Percentiles rank a stretch among this genome's conserved stretches.
phyloP scores from a whole-genome alignment of 768 basidiomycete species.

The Kwoniella bestiolae region DNA sequence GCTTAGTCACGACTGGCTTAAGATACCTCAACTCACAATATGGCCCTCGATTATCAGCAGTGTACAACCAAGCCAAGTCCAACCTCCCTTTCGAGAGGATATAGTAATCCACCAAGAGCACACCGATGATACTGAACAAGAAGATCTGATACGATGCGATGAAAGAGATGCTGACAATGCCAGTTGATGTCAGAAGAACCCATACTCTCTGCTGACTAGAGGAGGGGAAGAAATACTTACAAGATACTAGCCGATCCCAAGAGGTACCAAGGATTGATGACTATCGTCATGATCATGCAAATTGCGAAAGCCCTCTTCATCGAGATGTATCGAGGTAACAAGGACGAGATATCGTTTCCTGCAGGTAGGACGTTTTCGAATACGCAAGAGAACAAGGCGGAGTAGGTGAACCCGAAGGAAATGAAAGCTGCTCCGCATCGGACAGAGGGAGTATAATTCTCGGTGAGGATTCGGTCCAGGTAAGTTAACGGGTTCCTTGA shows the following conservation, averaged over 20 bases:
- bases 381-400: slow-evolving; percentile 39
- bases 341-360: slow-evolving; percentile 46
- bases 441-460: slow-evolving; percentile 42
- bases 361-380: slow-evolving; percentile 43
- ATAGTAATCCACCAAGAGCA: slow-evolving; percentile 47
- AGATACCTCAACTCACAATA: slow-evolving; percentile 24
- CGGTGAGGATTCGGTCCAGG: slow-evolving; percentile 42
- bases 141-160: slow-evolving; percentile 33
- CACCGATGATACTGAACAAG: slow-evolving; percentile 31
- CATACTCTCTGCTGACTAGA: background rate
- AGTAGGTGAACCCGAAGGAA: slow-evolving; percentile 41
- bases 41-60: slow-evolving; percentile 31
- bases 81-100: slow-evolving; percentile 25
- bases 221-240: background rate
- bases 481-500: slow-evolving; percentile 46
- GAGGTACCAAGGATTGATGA: slow-evolving; percentile 38
- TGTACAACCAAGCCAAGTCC: slow-evolving; percentile 30
- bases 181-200: too few species aligned
- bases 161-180: slow-evolving; percentile 38
- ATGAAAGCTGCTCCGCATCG: slow-evolving; percentile 51
- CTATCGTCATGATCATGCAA: slow-evolving; percentile 37
- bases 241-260: slow-evolving; percentile 37
- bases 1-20: background rate
- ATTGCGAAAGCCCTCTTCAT: slow-evolving; percentile 43
- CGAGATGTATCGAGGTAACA: slow-evolving; percentile 39